Percentiles rank a stretch among this genome's conserved stretches.
Evolutionary conservation across 164 flowering plant species (phyloP).

Genomic region (Vitis amurensis): DNA sequence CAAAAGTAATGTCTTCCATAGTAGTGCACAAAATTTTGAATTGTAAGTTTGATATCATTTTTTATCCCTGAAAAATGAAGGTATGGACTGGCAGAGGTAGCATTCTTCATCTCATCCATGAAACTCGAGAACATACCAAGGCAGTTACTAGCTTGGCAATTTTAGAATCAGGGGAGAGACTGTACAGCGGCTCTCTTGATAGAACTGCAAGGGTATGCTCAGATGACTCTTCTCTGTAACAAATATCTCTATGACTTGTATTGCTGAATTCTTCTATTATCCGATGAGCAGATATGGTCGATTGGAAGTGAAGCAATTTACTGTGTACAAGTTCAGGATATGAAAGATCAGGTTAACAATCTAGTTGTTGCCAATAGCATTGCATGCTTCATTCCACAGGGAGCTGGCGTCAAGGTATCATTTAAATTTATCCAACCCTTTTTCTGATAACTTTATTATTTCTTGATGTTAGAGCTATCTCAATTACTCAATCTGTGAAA

Average conservation of each 20-base stretch:
- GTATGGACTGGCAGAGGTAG: conserved; percentile 66
- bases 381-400: conserved; percentile 74
- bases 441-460: no score
- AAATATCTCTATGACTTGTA: neutral
- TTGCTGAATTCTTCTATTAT: neutral
- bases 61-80: conserved; percentile 27
- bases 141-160: conserved; percentile 67
- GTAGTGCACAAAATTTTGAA: neutral
- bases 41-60: neutral
- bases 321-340: conserved; percentile 62
- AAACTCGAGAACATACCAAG: conserved; percentile 67
- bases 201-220: conserved; percentile 56
- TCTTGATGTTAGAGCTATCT: no score
- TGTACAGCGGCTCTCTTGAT: conserved; percentile 81
- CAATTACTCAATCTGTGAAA: no score
- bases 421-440: neutral
- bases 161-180: conserved; percentile 49
- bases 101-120: conserved; percentile 58
- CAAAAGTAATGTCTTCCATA: neutral
- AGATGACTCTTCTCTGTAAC: neutral
- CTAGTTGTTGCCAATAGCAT: conserved; percentile 61
- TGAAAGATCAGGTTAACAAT: conserved; percentile 72
- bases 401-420: conserved; percentile 77
- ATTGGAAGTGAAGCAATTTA: conserved; percentile 44
- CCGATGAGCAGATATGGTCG: conserved; percentile 61